phyloP scores from a whole-genome alignment of 768 basidiomycete genomes.

The Collybia mongolica region DNA sequence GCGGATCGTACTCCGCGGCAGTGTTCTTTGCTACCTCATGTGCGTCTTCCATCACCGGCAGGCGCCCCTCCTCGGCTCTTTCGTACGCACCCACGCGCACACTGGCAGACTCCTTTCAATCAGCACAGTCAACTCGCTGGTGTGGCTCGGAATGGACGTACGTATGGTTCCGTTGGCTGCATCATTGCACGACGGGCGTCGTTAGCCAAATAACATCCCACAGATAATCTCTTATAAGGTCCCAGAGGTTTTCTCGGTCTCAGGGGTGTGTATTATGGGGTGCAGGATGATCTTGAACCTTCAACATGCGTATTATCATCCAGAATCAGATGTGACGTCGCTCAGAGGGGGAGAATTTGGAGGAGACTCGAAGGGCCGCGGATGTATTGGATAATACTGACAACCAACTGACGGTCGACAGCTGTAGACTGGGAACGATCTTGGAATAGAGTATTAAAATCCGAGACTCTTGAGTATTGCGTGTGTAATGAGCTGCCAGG shows the following conservation, averaged over 20 bases:
- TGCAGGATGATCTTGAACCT: constrained; percentile 9
- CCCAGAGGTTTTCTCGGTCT: constrained; percentile 2
- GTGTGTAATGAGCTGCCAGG: no score
- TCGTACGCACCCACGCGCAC: background rate
- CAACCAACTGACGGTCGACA: background rate
- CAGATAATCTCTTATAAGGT: background rate
- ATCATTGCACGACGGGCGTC: background rate
- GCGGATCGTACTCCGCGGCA: constrained; percentile 1
- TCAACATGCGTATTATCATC: background rate
- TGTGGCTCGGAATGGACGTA: constrained; percentile 1
- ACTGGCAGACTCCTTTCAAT: background rate
- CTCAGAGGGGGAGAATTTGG: background rate
- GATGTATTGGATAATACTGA: background rate
- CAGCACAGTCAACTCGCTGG: background rate
- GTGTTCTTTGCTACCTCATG: constrained; percentile 5
- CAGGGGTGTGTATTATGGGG: constrained; percentile 5
- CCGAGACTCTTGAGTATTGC: no score
- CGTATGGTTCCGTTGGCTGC: background rate
- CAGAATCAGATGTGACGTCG: background rate
- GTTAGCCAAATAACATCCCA: background rate
- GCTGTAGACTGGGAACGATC: no score
- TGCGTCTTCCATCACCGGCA: background rate
- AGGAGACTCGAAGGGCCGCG: background rate
- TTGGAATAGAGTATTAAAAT: background rate
- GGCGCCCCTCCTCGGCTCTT: background rate